Evolutionary conservation across 208 protist species (phyloP).

Genomic region (Crithidia expoeki): DNA sequence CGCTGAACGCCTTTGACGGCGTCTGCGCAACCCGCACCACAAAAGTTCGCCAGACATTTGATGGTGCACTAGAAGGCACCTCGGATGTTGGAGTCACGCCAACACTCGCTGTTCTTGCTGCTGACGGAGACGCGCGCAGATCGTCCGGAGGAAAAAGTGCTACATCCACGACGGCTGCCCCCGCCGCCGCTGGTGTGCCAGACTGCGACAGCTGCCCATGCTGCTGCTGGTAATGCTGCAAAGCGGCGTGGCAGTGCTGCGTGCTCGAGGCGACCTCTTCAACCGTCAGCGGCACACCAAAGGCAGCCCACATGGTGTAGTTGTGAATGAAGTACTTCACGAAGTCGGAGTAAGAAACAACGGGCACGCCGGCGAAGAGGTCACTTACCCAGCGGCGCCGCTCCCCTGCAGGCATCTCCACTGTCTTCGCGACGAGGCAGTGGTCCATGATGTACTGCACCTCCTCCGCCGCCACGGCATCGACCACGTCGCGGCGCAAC

Average conservation of each 20-base stretch:
- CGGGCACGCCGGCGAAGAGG: slow-evolving; percentile 50
- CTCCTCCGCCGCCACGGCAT: slow-evolving; percentile 73
- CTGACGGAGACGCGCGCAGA: slow-evolving; percentile 3
- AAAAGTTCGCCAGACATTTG: slow-evolving; percentile 39
- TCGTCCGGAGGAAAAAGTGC: background rate
- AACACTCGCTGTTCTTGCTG: background rate
- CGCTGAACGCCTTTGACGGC: slow-evolving; percentile 74
- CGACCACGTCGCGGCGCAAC: slow-evolving; percentile 76
- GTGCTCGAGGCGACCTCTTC: slow-evolving; percentile 31
- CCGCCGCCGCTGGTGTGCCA: background rate
- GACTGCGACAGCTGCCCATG: background rate
- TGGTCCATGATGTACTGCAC: slow-evolving; percentile 79
- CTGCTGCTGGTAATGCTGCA: slow-evolving; percentile 15
- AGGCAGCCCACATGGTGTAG: slow-evolving; percentile 76
- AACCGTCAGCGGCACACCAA: slow-evolving; percentile 71
- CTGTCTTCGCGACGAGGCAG: slow-evolving; percentile 68
- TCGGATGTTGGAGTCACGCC: background rate
- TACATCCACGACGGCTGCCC: slow-evolving; percentile 12
- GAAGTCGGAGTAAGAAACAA: slow-evolving; percentile 76
- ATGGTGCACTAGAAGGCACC: background rate
- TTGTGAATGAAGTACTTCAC: slow-evolving; percentile 70
- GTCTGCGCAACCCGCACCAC: slow-evolving; percentile 59
- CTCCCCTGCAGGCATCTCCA: slow-evolving; percentile 78
- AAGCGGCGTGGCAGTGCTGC: slow-evolving; percentile 46
- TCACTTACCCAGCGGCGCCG: slow-evolving; percentile 67